Evolutionary conservation across 2,329 filamentous ascomycete species (phyloP), one percentile per base, ranked within the genome.

Genomic region (Cladobotryum protrusum): DNA sequence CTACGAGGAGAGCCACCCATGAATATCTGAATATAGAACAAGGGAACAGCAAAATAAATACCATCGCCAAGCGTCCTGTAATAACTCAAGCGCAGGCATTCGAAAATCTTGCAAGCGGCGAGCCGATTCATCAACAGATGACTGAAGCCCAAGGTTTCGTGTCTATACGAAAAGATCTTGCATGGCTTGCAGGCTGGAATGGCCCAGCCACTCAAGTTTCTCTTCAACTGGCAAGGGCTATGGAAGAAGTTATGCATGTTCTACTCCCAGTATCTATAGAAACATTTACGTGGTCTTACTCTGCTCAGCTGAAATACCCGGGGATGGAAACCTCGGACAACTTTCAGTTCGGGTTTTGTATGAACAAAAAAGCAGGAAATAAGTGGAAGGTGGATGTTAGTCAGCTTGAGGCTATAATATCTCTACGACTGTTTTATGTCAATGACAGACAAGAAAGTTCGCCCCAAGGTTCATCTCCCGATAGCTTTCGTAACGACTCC

Each of bases 321-420:
- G 24, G 11, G 24, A 29, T 9, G 11, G 24, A 29, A 29, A 29
- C 24, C 4, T 29, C 24, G 11, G 24, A 8, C 24, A 29, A 2
- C 20, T 29, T 6, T 8, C 24, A 29, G 24, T 9, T 29, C 24
- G 2, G 11, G 6, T 29, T 29, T 8, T 35, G 15, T 19, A 45
- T 12, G 32, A 44, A 1, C 24, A 29, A 29, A 29, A 29, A 29
- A 29, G 24, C 4, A 29, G 49, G 47, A 1, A 42, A 37, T 4
- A 17, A 2, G 3, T 65, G 62, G 63, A 57, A 47, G 19, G 56
- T 52, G 11, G 40, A 45, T 34, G 20, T 52, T 3, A 51, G 50
- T 3, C 57, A 61, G 19, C 51, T 65, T 12, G 61, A 65, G 12
- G 59, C 64, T 4, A 59, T 53, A 1, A 50, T 66, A n/a, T 66